Percentiles rank a stretch among this genome's conserved stretches.
Evolutionary conservation across 2,329 filamentous ascomycete genomes (phyloP).

Genomic region (Cordyceps fumosorosea): DNA sequence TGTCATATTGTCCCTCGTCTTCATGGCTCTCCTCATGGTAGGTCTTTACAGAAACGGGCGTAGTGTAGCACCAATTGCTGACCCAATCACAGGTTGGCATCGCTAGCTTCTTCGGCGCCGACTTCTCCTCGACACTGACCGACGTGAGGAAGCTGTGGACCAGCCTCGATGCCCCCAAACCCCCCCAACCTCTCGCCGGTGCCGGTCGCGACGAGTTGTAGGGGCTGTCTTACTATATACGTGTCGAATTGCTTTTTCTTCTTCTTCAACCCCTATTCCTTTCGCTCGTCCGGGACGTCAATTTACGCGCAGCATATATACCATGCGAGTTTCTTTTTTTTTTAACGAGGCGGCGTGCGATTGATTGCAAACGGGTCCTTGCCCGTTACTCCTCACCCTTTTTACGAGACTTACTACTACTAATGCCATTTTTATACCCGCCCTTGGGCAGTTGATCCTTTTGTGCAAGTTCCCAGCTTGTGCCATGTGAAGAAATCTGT

Average conservation of each 20-base stretch:
- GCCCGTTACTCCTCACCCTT: neutral
- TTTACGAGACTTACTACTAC: constrained; percentile 9
- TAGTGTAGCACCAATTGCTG: neutral
- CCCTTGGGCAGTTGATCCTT: neutral
- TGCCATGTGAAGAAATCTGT: neutral
- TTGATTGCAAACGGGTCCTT: neutral
- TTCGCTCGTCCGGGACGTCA: neutral
- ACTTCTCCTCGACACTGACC: constrained; percentile 55
- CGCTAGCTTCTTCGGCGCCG: constrained; percentile 75
- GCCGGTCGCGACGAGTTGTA: constrained; percentile 31
- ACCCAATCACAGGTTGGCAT: constrained; percentile 54
- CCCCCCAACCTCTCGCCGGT: constrained; percentile 20
- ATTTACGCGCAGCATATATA: neutral
- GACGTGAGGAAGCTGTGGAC: constrained; percentile 18
- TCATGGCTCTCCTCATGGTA: constrained; percentile 78
- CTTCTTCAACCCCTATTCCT: neutral
- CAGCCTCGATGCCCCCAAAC: constrained; percentile 15
- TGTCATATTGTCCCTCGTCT: constrained; percentile 59
- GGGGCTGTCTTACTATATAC: neutral
- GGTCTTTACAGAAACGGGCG: constrained; percentile 24
- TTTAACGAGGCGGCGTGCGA: neutral
- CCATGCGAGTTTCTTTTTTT: neutral
- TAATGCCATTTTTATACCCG: constrained; percentile 11
- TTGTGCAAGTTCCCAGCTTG: neutral
- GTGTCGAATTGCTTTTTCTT: constrained; percentile 4